Percentiles rank a stretch among this genome's conserved stretches.
Evolutionary conservation across 2,329 filamentous ascomycete species (phyloP).

Genomic region (Chaetomium strumarium): DNA sequence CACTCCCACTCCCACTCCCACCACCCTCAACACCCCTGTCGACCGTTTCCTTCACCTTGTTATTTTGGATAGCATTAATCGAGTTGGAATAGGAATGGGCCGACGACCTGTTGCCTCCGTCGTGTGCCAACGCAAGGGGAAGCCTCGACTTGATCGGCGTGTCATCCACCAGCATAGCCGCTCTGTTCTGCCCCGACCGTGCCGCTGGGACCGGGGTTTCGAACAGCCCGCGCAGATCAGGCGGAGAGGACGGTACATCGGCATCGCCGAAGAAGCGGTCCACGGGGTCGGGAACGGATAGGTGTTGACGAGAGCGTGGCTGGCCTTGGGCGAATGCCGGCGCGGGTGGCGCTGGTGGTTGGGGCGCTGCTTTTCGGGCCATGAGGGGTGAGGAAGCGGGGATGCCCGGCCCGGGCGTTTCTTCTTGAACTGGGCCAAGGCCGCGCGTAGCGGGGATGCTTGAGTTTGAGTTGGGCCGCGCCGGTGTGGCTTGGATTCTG

Average conservation of each 20-base stretch:
- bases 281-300: slow-evolving; percentile 1
- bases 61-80: background rate
- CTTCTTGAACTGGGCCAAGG: slow-evolving; percentile 1
- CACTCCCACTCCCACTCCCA: background rate
- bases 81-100: background rate
- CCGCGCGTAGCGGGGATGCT: slow-evolving; percentile 1
- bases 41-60: background rate
- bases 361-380: slow-evolving; percentile 15
- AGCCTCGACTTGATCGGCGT: slow-evolving; percentile 20
- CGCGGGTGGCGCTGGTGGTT: background rate
- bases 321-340: background rate
- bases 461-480: slow-evolving; percentile 15
- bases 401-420: slow-evolving; percentile 7
- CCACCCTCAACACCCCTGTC: background rate
- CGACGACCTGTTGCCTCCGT: background rate
- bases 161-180: slow-evolving; percentile 13
- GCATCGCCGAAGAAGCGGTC: background rate
- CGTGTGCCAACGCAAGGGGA: background rate
- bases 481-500: slow-evolving; percentile 25
- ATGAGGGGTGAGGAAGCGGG: slow-evolving; percentile 22
- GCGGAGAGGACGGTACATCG: slow-evolving; percentile 20
- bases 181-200: background rate
- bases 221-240: slow-evolving; percentile 20
- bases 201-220: slow-evolving; percentile 26
- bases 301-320: background rate